Base-by-base conservation (phyloP, 2,329 filamentous ascomycete species). In the Malbranchea zuffiana region DNA sequence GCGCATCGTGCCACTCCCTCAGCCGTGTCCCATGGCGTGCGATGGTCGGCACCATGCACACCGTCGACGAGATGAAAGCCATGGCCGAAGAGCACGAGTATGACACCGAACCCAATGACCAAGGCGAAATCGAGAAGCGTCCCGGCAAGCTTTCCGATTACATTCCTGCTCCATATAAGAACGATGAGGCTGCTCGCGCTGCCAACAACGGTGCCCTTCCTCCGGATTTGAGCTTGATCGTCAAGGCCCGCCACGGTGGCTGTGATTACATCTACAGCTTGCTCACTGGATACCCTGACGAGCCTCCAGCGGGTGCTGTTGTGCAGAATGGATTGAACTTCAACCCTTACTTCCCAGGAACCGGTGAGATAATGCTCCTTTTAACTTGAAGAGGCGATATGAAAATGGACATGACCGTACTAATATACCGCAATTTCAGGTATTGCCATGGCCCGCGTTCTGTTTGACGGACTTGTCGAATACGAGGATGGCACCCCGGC, bases 261-360 rank as follows among this genome's bases (percentile, higher is more conserved):
- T 93, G 85, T 75, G 74, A 98, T 71, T 98, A 98, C 75, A 85
- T 98, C 69, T 98, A 96, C 77, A 85, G 72, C 63, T 74, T 98
- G 63, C 70, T 98, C 59, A 98, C 90, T 39, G 90, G 90, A 52
- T 98, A 98, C 67, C 90, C 90, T 43, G 90, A 98, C 51, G 90
- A 98, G 68, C 74, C 85, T 43, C 90, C 90, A 37, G 84, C 90
- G 35, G 90, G 90, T 60, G 86, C 83, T 45, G 69, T 74, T 53
- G 81, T 98, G 43, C 80, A 78, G 53, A 77, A 79, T 44, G 90
- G 90, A 57, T 79, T 98, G 67, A 95, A 96, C 79, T 98, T 98
- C 78, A 98, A 98, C 77, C 90, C 90, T 44, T 98, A 95, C 75
- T 98, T 98, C 80, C 90, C 90, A 41, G 90, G 90, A 60, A 96